Conservation (phyloP, 2,329 filamentous ascomycete species). For the Penicillium sp. region DNA sequence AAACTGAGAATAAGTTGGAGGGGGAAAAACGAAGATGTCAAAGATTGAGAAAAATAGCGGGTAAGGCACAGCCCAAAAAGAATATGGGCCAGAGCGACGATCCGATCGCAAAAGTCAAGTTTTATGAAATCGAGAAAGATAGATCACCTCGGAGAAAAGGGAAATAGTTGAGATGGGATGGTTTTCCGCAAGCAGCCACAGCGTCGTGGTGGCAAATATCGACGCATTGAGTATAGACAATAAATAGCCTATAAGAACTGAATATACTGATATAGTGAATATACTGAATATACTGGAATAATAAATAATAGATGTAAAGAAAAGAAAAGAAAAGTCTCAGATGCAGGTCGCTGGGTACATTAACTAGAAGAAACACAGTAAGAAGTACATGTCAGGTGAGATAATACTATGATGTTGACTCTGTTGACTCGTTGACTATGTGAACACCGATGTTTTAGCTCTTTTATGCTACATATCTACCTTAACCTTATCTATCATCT, state of each 20-base stretch:
- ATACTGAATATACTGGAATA: neutral
- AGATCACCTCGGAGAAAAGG: slow-evolving; percentile 1
- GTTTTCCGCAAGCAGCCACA: slow-evolving; percentile 27
- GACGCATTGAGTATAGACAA: slow-evolving; percentile 16
- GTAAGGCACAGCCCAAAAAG: neutral
- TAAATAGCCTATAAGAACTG: slow-evolving; percentile 3
- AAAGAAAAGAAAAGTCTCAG: neutral
- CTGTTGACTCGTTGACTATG: neutral
- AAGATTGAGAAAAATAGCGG: neutral
- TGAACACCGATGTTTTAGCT: neutral
- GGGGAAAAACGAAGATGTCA: neutral
- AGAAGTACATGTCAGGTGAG: neutral
- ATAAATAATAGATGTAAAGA: neutral
- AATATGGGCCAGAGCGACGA: neutral
- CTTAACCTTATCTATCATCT: neutral
- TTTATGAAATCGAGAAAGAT: neutral
- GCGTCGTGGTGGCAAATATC: slow-evolving; percentile 21
- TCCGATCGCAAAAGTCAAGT: neutral
- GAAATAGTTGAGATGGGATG: neutral
- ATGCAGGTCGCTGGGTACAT: neutral
- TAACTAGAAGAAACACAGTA: neutral
- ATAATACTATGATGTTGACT: neutral
- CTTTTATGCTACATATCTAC: neutral
- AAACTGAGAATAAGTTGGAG: neutral
- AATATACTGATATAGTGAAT: too few relatives aligned